These are phyloP conservation scores for Lactarius sp. DNA, from an alignment of 768 basidiomycete genomes.

Conservation along the genomic window DNA sequence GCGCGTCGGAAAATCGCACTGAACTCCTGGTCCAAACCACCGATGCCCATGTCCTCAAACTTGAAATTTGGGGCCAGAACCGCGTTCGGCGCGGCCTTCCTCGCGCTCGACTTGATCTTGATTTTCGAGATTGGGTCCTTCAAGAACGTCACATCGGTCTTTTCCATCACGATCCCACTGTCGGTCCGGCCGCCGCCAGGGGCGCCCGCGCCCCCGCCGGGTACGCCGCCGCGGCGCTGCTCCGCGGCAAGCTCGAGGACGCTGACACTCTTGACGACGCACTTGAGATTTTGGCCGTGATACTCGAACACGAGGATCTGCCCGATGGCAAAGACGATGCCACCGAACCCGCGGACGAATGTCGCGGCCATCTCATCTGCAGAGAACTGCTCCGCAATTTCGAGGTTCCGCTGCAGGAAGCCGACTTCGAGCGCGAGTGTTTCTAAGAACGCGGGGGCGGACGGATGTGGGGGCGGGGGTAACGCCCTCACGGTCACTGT, in stretches of 20 bases:
- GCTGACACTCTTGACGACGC: slow-evolving; percentile 54
- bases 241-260: slow-evolving; percentile 58
- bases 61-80: slow-evolving; percentile 98
- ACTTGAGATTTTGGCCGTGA: slow-evolving; percentile 78
- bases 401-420: slow-evolving; percentile 50
- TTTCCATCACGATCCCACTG: slow-evolving; percentile 80
- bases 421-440: slow-evolving; percentile 78
- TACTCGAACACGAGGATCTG: slow-evolving; percentile 82
- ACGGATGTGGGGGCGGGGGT: slow-evolving; percentile 39
- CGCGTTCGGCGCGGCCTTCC: slow-evolving; percentile 90
- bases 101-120: slow-evolving; percentile 88
- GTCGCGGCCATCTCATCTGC: slow-evolving; percentile 79
- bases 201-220: not conserved
- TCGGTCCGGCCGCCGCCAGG: slow-evolving; percentile 23
- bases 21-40: slow-evolving; percentile 94
- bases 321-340: slow-evolving; percentile 62
- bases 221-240: slow-evolving; percentile 44
- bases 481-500: slow-evolving; percentile 64
- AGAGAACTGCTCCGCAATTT: slow-evolving; percentile 68
- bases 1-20: slow-evolving; percentile 96
- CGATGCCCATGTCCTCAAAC: slow-evolving; percentile 99
- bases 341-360: slow-evolving; percentile 71
- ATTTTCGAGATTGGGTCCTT: slow-evolving; percentile 79
- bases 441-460: slow-evolving; percentile 59
- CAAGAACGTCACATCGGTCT: slow-evolving; percentile 87